Evolutionary conservation across 441 rosid species (phyloP), one percentile per base, ranked within the genome.

Genomic region (Pelargonium fulgidum): DNA sequence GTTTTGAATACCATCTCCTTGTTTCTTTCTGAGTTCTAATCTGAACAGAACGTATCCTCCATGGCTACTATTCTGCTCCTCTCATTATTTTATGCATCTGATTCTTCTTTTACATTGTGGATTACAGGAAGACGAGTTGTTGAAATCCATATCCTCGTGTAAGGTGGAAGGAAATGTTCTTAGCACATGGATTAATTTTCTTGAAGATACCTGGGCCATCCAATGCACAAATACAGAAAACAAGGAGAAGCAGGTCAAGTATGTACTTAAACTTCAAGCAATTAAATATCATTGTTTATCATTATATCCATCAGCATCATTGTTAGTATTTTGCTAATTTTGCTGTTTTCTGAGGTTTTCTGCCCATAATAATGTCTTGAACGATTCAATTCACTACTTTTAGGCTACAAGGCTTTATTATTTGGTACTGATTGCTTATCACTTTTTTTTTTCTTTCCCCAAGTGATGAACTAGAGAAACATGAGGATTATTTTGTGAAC

Each of bases 161-260:
- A 86, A 77, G 85, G 83, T 82, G 73, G 99, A 95, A 78, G 91
- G 91, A 52, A 82, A 85, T 72, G 91, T 95, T 79, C 80, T 95
- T 36, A 79, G 78, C 76, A 90, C 97, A 2, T 95, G 99, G 99
- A 81, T 88, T 78, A 94, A 92, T 71, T 92, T 95, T 80, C 85
- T 95, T 72, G 96, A 90, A 79, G 99, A 95, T 79, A 84, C 98
- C 48, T 92, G 98, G 99, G 84, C 84, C 78, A 91, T 95, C 76
- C 99, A 80, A 71, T 73, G 88, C 66, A 79, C 93, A 1, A 80
- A 90, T 73, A 75, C 81, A 7, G 96, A 95, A 82, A 75, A 68
- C 10, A 90, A 82, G 81, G 91, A 95, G 78, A 89, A 85, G 70
- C 86, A 85, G 80, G 85, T 78, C 85, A 79, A 76, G 98, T 95